Evolutionary conservation across 345 rosid genomes (phyloP), one percentile per base, ranked within the genome.

Genomic region (Lepidium didymum): DNA sequence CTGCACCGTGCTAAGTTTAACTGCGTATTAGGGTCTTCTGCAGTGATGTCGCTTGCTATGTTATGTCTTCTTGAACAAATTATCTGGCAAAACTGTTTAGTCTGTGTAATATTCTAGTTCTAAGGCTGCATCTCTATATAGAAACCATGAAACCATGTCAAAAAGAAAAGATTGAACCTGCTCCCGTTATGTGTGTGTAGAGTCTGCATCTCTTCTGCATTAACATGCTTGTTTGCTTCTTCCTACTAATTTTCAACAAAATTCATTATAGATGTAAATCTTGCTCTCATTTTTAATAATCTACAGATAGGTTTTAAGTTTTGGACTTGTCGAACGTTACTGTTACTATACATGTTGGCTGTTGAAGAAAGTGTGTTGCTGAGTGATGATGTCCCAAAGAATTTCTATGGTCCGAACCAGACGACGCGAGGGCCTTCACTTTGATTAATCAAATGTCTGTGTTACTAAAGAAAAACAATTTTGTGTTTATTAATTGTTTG

Each of bases 361-460:
- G 25, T 38, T 13, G 36, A 44, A 50, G 74, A n/a, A 51, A 40
- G 53, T 34, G n/a, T 60, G 59, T 60, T 49, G 25, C n/a, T 10
- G 34, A 49, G 34, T 10, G 45, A 51, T 21, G 45, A n/a, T 21
- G 68, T 50, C 46, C 29, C 67, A 42, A 8, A n/a, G 53, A 56
- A 18, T 40, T 68, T 68, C 27, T 46, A 23, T 46, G 47, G 57
- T 57, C 65, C 31, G 40, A 57, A 27, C 49, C 73, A 68, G 73
- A 68, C n/a, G 31, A 37, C 19, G 7, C 55, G 16, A 10, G 14
- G 33, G 12, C 56, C 15, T 50, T 64, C 47, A 3, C n/a, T 64
- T 37, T 50, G 69, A 67, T 55, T 54, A 43, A 54, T 44, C 18
- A 46, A 23, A 47, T 57, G 16, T 4, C 2, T 31, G 0, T 14